phyloP scores from a whole-genome alignment of 139 green algal genomes.

The Trebouxia sp. region DNA sequence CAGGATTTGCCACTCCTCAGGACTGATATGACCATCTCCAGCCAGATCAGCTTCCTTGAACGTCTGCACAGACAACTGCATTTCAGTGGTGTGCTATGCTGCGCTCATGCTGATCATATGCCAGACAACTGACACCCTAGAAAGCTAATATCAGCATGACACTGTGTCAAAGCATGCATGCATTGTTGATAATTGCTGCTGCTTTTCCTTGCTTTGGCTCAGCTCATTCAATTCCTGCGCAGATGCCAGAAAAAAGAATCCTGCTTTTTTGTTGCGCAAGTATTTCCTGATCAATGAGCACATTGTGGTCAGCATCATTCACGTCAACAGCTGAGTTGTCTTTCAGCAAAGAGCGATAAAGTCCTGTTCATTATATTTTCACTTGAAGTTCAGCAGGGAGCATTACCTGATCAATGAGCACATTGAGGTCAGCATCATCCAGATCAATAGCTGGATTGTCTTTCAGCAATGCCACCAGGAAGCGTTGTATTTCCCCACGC shows the following conservation, averaged over 20 bases:
- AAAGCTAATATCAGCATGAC: too few relatives aligned
- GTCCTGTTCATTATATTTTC: too few relatives aligned
- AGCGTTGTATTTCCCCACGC: constrained; percentile 59
- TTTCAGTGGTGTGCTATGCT: too few relatives aligned
- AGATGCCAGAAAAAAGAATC: too few relatives aligned
- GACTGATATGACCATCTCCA: constrained; percentile 64
- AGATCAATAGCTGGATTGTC: constrained; percentile 71
- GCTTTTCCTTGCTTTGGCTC: too few relatives aligned
- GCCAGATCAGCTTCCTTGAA: constrained; percentile 65
- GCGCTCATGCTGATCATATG: too few relatives aligned
- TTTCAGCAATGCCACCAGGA: constrained; percentile 63
- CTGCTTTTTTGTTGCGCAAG: neutral
- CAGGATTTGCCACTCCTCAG: constrained; percentile 65
- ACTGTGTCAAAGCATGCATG: too few relatives aligned
- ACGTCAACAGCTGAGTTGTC: constrained; percentile 71
- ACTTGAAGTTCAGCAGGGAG: too few relatives aligned
- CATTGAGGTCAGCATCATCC: constrained; percentile 53
- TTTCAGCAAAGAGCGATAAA: neutral
- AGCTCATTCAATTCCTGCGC: too few relatives aligned
- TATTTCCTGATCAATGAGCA: constrained; percentile 61
- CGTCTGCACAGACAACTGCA: constrained; percentile 43
- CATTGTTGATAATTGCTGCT: too few relatives aligned
- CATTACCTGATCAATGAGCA: constrained; percentile 61
- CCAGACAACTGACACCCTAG: too few relatives aligned
- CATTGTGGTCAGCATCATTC: constrained; percentile 52